Percentiles rank a stretch among this genome's conserved stretches.
These are phyloP conservation scores for Coniosporium tulheliwenetii DNA, from an alignment of 2,329 filamentous ascomycete species.

Conservation along the genomic window DNA sequence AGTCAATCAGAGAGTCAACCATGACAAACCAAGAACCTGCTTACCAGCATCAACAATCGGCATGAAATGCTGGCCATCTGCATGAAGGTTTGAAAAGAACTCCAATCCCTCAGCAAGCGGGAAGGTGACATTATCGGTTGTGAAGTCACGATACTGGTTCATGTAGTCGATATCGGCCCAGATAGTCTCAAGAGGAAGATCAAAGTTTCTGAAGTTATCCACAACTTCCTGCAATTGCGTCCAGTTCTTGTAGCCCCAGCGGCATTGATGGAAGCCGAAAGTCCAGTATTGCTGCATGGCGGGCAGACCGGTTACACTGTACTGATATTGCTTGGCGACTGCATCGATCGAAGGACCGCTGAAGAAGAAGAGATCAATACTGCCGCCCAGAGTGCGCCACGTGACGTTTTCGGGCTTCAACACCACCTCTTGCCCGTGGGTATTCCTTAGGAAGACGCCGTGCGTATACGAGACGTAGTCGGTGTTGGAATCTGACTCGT, in stretches of 20 bases:
- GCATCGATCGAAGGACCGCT: slow-evolving; percentile 53
- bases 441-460: slow-evolving; percentile 62
- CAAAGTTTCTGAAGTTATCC: slow-evolving; percentile 35
- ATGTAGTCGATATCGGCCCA: slow-evolving; percentile 41
- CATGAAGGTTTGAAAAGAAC: slow-evolving; percentile 38
- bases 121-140: slow-evolving; percentile 37
- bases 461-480: slow-evolving; percentile 55
- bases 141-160: slow-evolving; percentile 44
- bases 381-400: slow-evolving; percentile 61
- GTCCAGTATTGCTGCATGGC: slow-evolving; percentile 71
- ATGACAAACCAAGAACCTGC: too few species aligned
- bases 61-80: slow-evolving; percentile 40
- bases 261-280: slow-evolving; percentile 70
- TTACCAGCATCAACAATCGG: slow-evolving; percentile 38
- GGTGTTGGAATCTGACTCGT: slow-evolving; percentile 35
- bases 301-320: slow-evolving; percentile 51
- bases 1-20: too few species aligned
- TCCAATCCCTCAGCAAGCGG: slow-evolving; percentile 30
- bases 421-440: slow-evolving; percentile 60
- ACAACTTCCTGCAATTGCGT: slow-evolving; percentile 44
- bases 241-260: slow-evolving; percentile 71
- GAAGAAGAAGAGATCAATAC: slow-evolving; percentile 67
- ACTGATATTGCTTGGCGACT: slow-evolving; percentile 56
- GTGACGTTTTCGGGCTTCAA: slow-evolving; percentile 49
- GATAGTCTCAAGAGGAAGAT: slow-evolving; percentile 39